Base-by-base conservation (phyloP, 306 rosid species). In the Trifolium dubium region DNA sequence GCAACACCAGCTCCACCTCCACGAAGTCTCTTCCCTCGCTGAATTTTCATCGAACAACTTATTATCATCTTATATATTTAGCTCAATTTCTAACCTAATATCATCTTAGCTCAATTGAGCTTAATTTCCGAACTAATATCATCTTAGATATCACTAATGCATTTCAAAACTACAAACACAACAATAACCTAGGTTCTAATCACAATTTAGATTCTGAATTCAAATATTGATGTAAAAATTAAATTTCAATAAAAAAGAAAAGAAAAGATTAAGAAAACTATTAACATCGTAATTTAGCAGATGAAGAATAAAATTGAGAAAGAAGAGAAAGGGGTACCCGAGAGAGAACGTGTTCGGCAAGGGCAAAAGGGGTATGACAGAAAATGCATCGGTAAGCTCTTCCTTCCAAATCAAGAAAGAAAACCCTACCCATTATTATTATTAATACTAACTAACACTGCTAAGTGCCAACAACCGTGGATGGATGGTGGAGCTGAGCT, bases 401-500 rank as follows among this genome's bases (percentile, higher is more conserved):
- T 72, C 97, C 98, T 11, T 93, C 91, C 82, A 91, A 87, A 77
- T 93, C 93, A 50, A 91, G 81, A 31, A 84, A 54, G 72, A 88
- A 91, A 60, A 89, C 51, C 80, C 97, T 89, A 46, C 98, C 98
- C 98, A 64, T 23, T 23, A n/a, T n/a, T n/a, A n/a, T n/a, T n/a
- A n/a, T n/a, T n/a, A n/a, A n/a, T n/a, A 23, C 23, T 23, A 0
- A 23, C 23, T 0, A 0, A 23, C 23, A 23, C 23, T 23, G 23
- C 23, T 23, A 23, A 23, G 23, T 23, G 23, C 23, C 23, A 23
- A 23, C 23, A 23, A 23, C 23, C 23, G n/a, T n/a, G n/a, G n/a
- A n/a, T n/a, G n/a, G n/a, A 23, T 1, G 23, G 23, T 23, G 23
- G 23, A 23, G 23, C 23, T 23, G 23, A 23, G 23, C 23, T 23